Evolutionary conservation across 768 basidiomycete genomes (phyloP), one percentile per base, ranked within the genome.

Genomic region (Hemileccinum impolitum): DNA sequence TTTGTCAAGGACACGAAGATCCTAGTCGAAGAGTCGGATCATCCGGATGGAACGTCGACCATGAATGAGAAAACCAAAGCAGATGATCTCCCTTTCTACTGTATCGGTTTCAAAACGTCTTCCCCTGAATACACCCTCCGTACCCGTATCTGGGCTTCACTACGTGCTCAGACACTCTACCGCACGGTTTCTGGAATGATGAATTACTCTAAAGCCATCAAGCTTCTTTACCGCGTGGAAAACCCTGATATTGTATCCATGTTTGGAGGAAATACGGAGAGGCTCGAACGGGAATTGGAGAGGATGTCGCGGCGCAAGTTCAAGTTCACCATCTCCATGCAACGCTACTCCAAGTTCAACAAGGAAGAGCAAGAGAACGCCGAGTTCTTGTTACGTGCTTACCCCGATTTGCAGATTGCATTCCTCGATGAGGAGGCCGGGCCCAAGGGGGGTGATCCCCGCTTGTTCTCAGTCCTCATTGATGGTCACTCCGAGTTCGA

Each of bases 181-280:
- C 87, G 96, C 54, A 99, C 96, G 11, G 93, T 98, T 17, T 98
- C 96, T 5, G 96, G 96, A 53, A 97, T 99, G 92, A 98, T 99
- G 96, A 98, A 99, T 74, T 99, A 99, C 72, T 89, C 93, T 62
- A 99, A 99, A 73, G 96, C 96, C 21, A 95, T 99, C 84, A 99
- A 99, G 70, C 80, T 99, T 32, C 80, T 98, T 17, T 98, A 98
- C 69, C 90, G 96, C 31, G 95, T 99, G 53, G 96, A 98, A 72
- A 98, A 97, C 70, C 96, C 96, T 8, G 92, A 93, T 67, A 88
- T 97, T 48, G 96, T 99, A 2, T 93, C 97, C 65, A 81, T 82
- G 52, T 95, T 97, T 70, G 93, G 90, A 35, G 94, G 95, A 5
- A 97, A 95, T 73, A 96, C 96, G 9, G 95, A 98, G 65, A 82